These are phyloP conservation scores for Mitragyna speciosa DNA, from an alignment of 257 asterid species.

Conservation along the genomic window DNA sequence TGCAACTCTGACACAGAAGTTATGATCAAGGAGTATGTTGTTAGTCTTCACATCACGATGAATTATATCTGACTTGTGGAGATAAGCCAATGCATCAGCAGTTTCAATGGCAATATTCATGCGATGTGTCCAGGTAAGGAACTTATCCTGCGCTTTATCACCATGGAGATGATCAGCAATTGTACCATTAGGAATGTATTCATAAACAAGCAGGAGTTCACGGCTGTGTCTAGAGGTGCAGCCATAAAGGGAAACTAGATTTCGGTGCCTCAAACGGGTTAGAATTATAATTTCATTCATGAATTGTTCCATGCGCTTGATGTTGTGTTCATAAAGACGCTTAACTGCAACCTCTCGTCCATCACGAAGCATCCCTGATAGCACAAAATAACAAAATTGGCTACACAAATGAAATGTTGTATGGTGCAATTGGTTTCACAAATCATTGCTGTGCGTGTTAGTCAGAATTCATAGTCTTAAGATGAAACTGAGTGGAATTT, in stretches of 20 bases:
- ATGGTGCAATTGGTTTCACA: background rate
- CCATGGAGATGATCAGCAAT: slow-evolving; percentile 75
- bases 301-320: slow-evolving; percentile 66
- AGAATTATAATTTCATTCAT: slow-evolving; percentile 69
- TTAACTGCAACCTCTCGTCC: slow-evolving; percentile 90
- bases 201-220: slow-evolving; percentile 79
- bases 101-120: slow-evolving; percentile 73
- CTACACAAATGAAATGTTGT: background rate
- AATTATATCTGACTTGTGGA: slow-evolving; percentile 62
- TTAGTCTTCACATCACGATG: slow-evolving; percentile 76
- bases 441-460: background rate
- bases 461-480: slow-evolving; percentile 1
- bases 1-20: slow-evolving; percentile 67
- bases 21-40: slow-evolving; percentile 63
- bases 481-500: background rate
- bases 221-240: slow-evolving; percentile 72
- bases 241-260: slow-evolving; percentile 72
- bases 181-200: slow-evolving; percentile 71
- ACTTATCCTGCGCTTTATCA: slow-evolving; percentile 34
- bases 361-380: slow-evolving; percentile 61
- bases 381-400: background rate
- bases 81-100: slow-evolving; percentile 64
- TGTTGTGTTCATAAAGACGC: slow-evolving; percentile 73
- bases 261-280: slow-evolving; percentile 55
- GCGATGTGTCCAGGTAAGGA: slow-evolving; percentile 55